phyloP scores from a whole-genome alignment of 2,329 filamentous ascomycete genomes.

The Pseudopithomyces maydicus region DNA sequence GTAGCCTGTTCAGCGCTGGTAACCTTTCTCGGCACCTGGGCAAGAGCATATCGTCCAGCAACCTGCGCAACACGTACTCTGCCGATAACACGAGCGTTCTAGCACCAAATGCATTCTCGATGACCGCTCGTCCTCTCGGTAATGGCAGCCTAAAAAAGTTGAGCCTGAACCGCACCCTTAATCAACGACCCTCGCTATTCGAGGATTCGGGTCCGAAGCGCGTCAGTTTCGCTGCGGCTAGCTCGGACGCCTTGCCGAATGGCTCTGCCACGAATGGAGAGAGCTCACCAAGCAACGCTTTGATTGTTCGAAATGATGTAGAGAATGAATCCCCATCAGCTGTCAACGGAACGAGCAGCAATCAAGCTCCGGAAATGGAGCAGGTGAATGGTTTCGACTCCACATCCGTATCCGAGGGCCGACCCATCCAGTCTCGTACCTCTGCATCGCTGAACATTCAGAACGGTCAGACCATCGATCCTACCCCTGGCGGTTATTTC shows the following conservation, averaged over 20 bases:
- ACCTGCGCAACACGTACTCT: conserved; percentile 79
- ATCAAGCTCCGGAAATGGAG: conserved; percentile 67
- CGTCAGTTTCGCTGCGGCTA: conserved; percentile 83
- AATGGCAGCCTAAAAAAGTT: conserved; percentile 78
- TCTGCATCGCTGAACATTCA: conserved; percentile 36
- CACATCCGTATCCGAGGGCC: conserved; percentile 77
- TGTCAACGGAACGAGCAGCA: conserved; percentile 43
- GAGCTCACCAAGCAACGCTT: conserved; percentile 53
- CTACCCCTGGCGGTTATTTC: conserved; percentile 79
- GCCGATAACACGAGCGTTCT: conserved; percentile 86
- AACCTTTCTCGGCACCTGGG: conserved; percentile 73
- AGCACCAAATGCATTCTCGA: conserved; percentile 81
- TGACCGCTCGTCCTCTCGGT: conserved; percentile 53
- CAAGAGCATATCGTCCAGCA: conserved; percentile 90
- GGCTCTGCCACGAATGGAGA: conserved; percentile 44
- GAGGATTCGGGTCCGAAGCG: conserved; percentile 66
- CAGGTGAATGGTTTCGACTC: conserved; percentile 77
- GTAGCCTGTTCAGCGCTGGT: conserved; percentile 50
- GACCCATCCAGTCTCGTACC: conserved; percentile 47
- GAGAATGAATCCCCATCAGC: conserved; percentile 59
- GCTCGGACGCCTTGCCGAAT: conserved; percentile 32
- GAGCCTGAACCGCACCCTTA: conserved; percentile 87
- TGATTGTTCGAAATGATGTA: conserved; percentile 57
- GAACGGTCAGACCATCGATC: conserved; percentile 45
- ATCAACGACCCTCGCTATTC: conserved; percentile 65